Base-by-base conservation (phyloP, 768 basidiomycete species). In the Boletellus sp. region DNA sequence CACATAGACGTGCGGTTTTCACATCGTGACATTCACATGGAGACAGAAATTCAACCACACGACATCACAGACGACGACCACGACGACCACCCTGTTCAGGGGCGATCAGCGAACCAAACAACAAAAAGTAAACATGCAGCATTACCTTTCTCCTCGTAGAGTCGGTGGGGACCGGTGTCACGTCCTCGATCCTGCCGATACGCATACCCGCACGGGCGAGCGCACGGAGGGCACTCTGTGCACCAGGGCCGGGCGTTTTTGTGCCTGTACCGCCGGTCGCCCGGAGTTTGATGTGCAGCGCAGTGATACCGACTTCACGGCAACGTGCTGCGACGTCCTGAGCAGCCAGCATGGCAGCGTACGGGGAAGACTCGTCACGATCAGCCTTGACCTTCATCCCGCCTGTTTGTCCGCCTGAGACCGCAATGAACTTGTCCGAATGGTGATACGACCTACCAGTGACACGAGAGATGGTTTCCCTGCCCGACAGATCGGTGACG, bases 381-480 rank as follows among this genome's bases (percentile, higher is more conserved):
- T 99, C 96, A 12, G 95, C 96, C 79, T 98, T 99, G 75, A 99
- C 96, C 79, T 98, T 98, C 96, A 98, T 98, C 53, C 96, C 96
- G 71, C 92, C 91, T 64, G 34, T 90, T 47, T 5, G 26, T 17
- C 16, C 1, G n/a, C 19, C 10, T 54, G 10, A 54, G 43, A 36
- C 6, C 16, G 34, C 3, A 28, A 13, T 2, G 13, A 9, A 20
- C 23, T n/a, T 38, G 39, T 23, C 7, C 4, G 7, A 6, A 31
- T 13, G 6, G 20, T 20, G 16, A 13, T 24, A 38, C 17, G 9
- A 73, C 81, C 62, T 51, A 88, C 94, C 94, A 59, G 96, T 98
- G 56, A 97, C 93, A 67, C 96, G 92, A 62, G 92, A 90, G 76
- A 99, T 93, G 69, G 96, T 99, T 79, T 98, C 96, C 78, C 91